Conservation (phyloP, 345 rosid species). For the Nasturtium officinale region DNA sequence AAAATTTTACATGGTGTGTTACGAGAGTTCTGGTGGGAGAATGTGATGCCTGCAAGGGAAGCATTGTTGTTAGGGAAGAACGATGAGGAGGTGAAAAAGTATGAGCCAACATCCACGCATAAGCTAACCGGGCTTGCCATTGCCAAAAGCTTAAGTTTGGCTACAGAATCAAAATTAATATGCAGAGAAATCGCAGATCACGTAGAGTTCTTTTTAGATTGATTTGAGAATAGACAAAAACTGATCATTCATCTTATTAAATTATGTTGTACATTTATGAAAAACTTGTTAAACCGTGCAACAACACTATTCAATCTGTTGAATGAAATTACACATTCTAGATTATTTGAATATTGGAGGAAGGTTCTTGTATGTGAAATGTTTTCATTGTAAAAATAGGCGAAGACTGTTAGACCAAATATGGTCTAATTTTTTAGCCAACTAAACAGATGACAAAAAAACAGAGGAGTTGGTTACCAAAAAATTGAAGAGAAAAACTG, state of each 20-base stretch:
- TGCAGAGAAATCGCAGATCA: conserved; percentile 89
- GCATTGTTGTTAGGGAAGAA: conserved; percentile 56
- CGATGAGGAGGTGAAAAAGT: conserved; percentile 51
- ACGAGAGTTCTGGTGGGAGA: conserved; percentile 89
- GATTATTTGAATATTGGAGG: neutral
- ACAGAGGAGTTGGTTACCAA: conserved; percentile 34
- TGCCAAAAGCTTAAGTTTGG: conserved; percentile 65
- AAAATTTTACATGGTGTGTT: conserved; percentile 63
- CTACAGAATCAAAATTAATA: conserved; percentile 59
- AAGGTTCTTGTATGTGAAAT: neutral
- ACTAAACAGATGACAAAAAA: conserved; percentile 12
- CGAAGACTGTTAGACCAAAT: conserved; percentile 8
- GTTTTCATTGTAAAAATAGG: conserved; percentile 14
- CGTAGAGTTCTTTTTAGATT: conserved; percentile 67
- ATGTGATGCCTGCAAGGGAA: conserved; percentile 80
- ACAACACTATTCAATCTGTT: neutral
- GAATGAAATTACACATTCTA: neutral
- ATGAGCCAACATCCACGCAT: conserved; percentile 69
- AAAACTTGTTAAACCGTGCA: conserved; percentile 17
- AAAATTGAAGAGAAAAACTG: neutral
- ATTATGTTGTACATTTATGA: conserved; percentile 9
- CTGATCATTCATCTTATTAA: conserved; percentile 11
- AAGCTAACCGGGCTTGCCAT: conserved; percentile 67
- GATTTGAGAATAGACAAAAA: conserved; percentile 41
- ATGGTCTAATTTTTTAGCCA: conserved; percentile 13